Base-by-base conservation (phyloP, 441 rosid genomes). In the Eutrema salsugineum region DNA sequence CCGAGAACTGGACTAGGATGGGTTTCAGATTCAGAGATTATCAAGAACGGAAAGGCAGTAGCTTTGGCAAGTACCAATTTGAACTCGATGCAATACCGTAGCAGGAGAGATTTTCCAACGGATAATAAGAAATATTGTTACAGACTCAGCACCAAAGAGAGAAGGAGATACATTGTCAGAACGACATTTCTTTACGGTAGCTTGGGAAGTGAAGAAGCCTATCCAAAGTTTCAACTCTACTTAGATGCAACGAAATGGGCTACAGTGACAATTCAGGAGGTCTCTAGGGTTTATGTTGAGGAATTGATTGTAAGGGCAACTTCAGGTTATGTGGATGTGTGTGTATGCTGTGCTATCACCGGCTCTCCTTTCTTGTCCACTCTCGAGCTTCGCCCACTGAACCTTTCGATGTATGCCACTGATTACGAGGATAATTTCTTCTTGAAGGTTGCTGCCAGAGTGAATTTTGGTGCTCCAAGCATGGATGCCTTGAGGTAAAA, bases 281-380 rank as follows among this genome's bases (percentile, higher is more conserved):
- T 82, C 62, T 68, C 88, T 5, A 86, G 96, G 57, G 88, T 85
- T 1, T 91, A 92, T 78, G 83, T 79, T 40, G 80, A 91, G 73
- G 99, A 92, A 73, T 81, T 92, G 88, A 85, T 94, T 6, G 82
- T 94, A 33, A 85, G 94, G 66, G 97, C 97, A 59, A 91, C 88
- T 11, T 87, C 98, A 1, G 71, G 76, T 68, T 90, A 91, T 30
- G 69, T 89, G 8, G 94, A 91, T 79, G 97, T 92, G 55, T 92
- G 99, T 78, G 46, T 91, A 5, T 94, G 98, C 54, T 89, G 97
- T 82, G 96, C 94, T 35, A 82, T 84, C 28, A 91, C 97, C 0
- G 99, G 98, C 76, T 83, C 86, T 73, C 98, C 99, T 7, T 92
- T 94, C 72, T 79, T 94, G 48, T 92, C 98, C n/a, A 89, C 97